Evolutionary conservation across 163 green algal genomes (phyloP).

Genomic region (Scenedesmus sp.): DNA sequence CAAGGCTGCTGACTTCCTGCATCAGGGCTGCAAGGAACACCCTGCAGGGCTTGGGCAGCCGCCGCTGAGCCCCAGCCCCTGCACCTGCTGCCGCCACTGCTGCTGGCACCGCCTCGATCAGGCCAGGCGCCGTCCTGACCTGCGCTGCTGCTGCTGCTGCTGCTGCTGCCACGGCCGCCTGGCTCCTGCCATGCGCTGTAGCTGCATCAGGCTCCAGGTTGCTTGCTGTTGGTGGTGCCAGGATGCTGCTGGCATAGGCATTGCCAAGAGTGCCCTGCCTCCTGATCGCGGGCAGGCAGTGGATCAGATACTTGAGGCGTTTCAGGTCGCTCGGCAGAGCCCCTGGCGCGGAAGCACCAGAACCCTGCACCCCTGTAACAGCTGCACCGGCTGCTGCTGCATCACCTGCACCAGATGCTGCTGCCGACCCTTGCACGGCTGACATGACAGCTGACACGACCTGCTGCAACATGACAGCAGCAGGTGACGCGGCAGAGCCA

Average conservation of each 20-base stretch:
- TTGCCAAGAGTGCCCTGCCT: constrained; percentile 23
- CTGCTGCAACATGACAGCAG: constrained; percentile 41
- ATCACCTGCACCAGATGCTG: neutral
- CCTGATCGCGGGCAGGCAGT: constrained; percentile 14
- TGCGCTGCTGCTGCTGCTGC: neutral
- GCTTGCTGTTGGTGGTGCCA: neutral
- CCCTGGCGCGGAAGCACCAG: neutral
- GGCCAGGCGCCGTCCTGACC: neutral
- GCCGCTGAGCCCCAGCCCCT: neutral
- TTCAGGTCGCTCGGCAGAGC: constrained; percentile 36
- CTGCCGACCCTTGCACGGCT: constrained; percentile 22
- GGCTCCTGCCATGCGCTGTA: neutral
- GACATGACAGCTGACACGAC: constrained; percentile 6
- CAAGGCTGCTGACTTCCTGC: neutral
- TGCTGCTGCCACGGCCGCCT: constrained; percentile 15
- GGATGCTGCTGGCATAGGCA: neutral
- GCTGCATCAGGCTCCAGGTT: neutral
- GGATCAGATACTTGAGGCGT: constrained; percentile 34
- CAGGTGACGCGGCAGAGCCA: neutral
- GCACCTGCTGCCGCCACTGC: constrained; percentile 13
- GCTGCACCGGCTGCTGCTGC: neutral
- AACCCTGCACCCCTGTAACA: neutral
- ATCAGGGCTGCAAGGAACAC: constrained; percentile 50
- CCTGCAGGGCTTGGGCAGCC: neutral
- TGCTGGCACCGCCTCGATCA: neutral